Conservation (phyloP, 2,329 filamentous ascomycete genomes). For the Apiospora pterosperma region DNA sequence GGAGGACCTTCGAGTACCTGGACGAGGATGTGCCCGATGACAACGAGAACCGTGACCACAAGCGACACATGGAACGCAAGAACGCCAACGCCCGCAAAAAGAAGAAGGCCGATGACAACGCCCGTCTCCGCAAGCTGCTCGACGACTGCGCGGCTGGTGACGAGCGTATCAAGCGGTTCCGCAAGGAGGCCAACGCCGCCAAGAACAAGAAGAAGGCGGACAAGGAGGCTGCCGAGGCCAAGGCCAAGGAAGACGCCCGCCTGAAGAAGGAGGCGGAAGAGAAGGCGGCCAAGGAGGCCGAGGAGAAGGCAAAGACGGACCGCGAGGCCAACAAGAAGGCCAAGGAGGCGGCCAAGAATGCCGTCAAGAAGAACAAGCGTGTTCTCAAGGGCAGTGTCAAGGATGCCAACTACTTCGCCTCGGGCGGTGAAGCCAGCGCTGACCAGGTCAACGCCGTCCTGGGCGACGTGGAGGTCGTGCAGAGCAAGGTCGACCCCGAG, state of each 20-base stretch:
- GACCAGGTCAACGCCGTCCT: constrained; percentile 79
- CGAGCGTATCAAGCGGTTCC: constrained; percentile 97
- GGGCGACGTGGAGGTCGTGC: constrained; percentile 80
- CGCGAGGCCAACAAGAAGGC: constrained; percentile 88
- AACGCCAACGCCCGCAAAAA: constrained; percentile 97
- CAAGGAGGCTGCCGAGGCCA: constrained; percentile 87
- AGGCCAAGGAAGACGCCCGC: constrained; percentile 78
- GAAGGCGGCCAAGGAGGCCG: constrained; percentile 75
- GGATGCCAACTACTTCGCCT: constrained; percentile 93
- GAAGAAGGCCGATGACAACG: constrained; percentile 98
- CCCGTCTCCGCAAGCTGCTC: constrained; percentile 83
- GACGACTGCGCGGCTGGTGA: constrained; percentile 82
- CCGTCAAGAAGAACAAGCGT: constrained; percentile 99
- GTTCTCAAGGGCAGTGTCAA: constrained; percentile 91
- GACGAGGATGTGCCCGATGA: constrained; percentile 99
- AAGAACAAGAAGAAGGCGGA: constrained; percentile 96
- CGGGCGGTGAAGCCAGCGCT: constrained; percentile 64
- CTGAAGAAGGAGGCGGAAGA: constrained; percentile 83
- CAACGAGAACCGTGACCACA: constrained; percentile 98
- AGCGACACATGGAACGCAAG: constrained; percentile 97
- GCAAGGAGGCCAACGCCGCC: constrained; percentile 82
- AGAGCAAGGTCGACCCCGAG: constrained; percentile 84
- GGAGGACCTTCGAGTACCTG: constrained; percentile 95
- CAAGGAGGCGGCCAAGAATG: constrained; percentile 98
- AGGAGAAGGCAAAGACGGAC: constrained; percentile 80